These are phyloP conservation scores for Euphrasia confusa DNA, from an alignment of 257 asterid species.

Conservation along the genomic window DNA sequence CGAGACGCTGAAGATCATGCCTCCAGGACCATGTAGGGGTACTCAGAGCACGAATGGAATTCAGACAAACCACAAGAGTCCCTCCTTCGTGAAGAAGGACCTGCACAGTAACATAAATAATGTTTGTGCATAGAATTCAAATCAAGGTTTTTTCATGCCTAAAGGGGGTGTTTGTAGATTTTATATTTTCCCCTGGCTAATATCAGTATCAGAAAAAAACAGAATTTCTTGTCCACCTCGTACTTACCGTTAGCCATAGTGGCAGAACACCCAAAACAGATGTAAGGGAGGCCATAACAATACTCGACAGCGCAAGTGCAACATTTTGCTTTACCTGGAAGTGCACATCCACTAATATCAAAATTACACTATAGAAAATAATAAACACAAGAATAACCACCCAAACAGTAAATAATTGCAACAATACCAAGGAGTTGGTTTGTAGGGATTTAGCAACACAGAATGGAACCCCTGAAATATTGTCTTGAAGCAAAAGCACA, in stretches of 20 bases:
- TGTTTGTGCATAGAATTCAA: neutral
- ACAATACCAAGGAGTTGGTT: conserved; percentile 79
- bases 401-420: conserved; percentile 1
- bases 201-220: neutral
- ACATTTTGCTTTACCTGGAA: conserved; percentile 89
- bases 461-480: conserved; percentile 86
- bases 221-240: neutral
- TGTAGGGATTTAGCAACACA: conserved; percentile 84
- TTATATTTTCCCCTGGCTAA: neutral
- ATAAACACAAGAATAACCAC: neutral
- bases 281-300: conserved; percentile 86
- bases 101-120: conserved; percentile 33
- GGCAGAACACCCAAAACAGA: conserved; percentile 87
- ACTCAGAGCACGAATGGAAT: conserved; percentile 85
- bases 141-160: neutral
- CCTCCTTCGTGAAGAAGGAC: conserved; percentile 98
- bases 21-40: conserved; percentile 80
- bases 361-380: neutral
- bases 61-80: conserved; percentile 84
- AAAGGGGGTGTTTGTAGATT: no score
- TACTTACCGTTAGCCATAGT: conserved; percentile 83
- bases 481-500: conserved; percentile 88
- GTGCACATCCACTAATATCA: conserved; percentile 14
- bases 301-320: conserved; percentile 83
- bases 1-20: conserved; percentile 41